Evolutionary conservation across 768 basidiomycete species (phyloP).

Genomic region (Heimioporus sp.): DNA sequence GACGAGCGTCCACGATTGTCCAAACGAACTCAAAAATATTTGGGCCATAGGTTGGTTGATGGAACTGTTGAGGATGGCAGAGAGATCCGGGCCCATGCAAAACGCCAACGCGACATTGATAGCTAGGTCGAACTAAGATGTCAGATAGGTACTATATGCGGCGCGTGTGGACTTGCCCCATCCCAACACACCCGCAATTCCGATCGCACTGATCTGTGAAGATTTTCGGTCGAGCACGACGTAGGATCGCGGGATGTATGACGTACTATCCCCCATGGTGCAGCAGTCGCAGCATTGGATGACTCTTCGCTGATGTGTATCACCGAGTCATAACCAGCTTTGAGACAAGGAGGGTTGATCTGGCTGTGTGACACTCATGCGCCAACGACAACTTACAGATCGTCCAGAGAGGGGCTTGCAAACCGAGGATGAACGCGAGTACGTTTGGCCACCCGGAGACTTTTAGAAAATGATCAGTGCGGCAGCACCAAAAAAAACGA

Average conservation of each 20-base stretch:
- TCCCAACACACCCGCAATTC: slow-evolving; percentile 44
- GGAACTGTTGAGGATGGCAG: slow-evolving; percentile 31
- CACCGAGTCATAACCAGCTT: slow-evolving; percentile 45
- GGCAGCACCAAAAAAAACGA: too few relatives aligned
- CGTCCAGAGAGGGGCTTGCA: slow-evolving; percentile 46
- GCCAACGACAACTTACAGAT: slow-evolving; percentile 23
- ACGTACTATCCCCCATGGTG: slow-evolving; percentile 55
- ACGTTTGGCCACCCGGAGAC: slow-evolving; percentile 43
- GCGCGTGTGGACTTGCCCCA: slow-evolving; percentile 30
- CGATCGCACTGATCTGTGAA: slow-evolving; percentile 33
- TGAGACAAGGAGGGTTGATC: neutral
- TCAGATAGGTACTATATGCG: neutral
- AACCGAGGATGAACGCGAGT: slow-evolving; percentile 44
- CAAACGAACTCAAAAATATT: slow-evolving; percentile 40
- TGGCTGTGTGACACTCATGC: neutral
- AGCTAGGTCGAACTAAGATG: slow-evolving; percentile 18
- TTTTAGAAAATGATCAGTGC: neutral
- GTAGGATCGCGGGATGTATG: neutral
- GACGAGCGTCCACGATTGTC: slow-evolving; percentile 39
- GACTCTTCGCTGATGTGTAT: slow-evolving; percentile 55
- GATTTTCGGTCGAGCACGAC: neutral
- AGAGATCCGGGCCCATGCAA: slow-evolving; percentile 52
- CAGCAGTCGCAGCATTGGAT: slow-evolving; percentile 50
- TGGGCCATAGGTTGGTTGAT: slow-evolving; percentile 42
- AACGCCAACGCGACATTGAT: slow-evolving; percentile 56